Percentiles rank a stretch among this genome's conserved stretches.
Conservation (phyloP, 495 filamentous ascomycete species). For the Chaetomium tenue region DNA sequence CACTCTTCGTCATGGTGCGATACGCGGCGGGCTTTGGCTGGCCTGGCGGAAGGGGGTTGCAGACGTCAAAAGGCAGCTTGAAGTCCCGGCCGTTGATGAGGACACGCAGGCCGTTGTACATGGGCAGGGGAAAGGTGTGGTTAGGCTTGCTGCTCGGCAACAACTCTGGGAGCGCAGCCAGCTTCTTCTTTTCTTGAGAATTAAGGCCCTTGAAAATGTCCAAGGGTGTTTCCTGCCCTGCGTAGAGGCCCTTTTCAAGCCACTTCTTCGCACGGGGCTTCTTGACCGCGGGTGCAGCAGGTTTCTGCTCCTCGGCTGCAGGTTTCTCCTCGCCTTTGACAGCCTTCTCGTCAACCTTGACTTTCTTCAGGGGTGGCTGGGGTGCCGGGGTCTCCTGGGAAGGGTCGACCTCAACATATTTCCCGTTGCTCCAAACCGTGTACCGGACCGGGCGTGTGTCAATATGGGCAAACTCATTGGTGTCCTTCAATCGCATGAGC, state of each 20-base stretch:
- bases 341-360: conserved; percentile 36
- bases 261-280: conserved; percentile 64
- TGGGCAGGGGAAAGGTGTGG: conserved; percentile 45
- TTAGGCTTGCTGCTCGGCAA: conserved; percentile 40
- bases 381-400: conserved; percentile 24
- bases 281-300: conserved; percentile 39
- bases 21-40: conserved; percentile 90
- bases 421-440: conserved; percentile 57
- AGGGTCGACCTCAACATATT: conserved; percentile 41
- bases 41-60: conserved; percentile 76
- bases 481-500: conserved; percentile 50
- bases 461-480: conserved; percentile 53
- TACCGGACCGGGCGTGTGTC: conserved; percentile 50
- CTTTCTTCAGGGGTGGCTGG: conserved; percentile 44
- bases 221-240: conserved; percentile 67
- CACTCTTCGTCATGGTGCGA: conserved; percentile 86
- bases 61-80: conserved; percentile 84
- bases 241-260: conserved; percentile 80
- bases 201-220: conserved; percentile 58
- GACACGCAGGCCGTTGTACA: conserved; percentile 50
- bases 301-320: conserved; percentile 40
- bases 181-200: conserved; percentile 60
- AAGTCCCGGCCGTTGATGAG: conserved; percentile 71
- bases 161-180: conserved; percentile 54
- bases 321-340: conserved; percentile 7